Conservation (phyloP, 2,329 filamentous ascomycete species). For the Tolypocladium ovalisporum region DNA sequence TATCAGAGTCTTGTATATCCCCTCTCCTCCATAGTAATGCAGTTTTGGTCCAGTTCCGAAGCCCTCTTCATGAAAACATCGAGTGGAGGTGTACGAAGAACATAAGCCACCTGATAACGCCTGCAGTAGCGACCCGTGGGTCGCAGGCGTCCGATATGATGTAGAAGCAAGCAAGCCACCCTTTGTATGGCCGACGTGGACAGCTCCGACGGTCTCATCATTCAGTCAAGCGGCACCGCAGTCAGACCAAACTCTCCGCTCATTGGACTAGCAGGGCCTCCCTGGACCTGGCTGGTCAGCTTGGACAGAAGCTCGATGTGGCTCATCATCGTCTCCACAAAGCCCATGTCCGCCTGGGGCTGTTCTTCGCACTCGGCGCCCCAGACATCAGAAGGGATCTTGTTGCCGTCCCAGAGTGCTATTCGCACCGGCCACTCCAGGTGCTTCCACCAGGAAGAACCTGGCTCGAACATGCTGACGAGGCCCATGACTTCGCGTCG, state of each 20-base stretch:
- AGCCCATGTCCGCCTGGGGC: conserved; percentile 21
- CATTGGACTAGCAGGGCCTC: conserved; percentile 15
- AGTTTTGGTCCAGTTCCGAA: not conserved
- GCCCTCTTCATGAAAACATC: not conserved
- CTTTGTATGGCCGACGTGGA: not conserved
- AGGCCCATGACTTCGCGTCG: conserved; percentile 55
- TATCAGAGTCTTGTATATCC: not conserved
- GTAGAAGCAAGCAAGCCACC: not conserved
- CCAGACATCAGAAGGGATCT: conserved; percentile 47
- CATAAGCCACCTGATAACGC: not conserved
- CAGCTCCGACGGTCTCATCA: not conserved
- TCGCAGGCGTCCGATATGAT: not conserved
- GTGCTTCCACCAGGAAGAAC: conserved; percentile 50
- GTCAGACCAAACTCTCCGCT: conserved; percentile 20
- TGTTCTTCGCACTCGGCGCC: conserved; percentile 39
- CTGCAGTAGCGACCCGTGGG: not conserved
- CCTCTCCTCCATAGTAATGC: not conserved
- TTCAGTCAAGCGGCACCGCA: conserved; percentile 21
- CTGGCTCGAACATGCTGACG: conserved; percentile 45
- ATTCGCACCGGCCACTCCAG: conserved; percentile 51
- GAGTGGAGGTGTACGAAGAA: not conserved
- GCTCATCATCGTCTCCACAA: conserved; percentile 24
- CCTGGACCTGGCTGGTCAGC: conserved; percentile 19
- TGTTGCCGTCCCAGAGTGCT: conserved; percentile 41
- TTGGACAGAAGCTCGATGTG: conserved; percentile 30